Evolutionary conservation across 345 rosid genomes (phyloP).

Genomic region (Garcia nutans): DNA sequence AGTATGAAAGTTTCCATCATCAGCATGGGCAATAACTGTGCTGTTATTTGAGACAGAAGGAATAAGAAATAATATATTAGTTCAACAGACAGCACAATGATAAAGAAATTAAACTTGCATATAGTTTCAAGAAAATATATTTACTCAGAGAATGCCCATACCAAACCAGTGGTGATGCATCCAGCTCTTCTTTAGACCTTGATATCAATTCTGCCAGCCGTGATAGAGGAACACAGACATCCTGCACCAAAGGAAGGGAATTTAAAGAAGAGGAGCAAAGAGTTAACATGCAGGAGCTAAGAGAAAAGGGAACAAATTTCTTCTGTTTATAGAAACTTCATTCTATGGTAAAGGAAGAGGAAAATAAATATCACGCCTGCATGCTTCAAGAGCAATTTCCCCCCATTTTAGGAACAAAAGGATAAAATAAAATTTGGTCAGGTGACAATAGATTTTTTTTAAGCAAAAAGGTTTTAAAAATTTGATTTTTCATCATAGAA

Average conservation of each 20-base stretch:
- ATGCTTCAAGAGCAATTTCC: neutral
- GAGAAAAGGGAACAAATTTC: neutral
- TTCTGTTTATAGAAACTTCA: neutral
- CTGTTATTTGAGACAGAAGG: slow-evolving; percentile 37
- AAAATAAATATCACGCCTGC: neutral
- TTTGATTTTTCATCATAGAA: too few relatives aligned
- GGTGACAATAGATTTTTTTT: neutral
- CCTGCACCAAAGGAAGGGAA: slow-evolving; percentile 40
- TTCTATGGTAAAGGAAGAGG: neutral
- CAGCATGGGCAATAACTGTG: slow-evolving; percentile 87
- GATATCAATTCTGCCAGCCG: slow-evolving; percentile 76
- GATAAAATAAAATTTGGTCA: neutral
- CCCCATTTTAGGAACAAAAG: neutral
- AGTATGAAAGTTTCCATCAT: slow-evolving; percentile 91
- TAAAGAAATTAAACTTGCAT: neutral
- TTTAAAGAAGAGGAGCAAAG: too few relatives aligned
- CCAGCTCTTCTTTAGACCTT: slow-evolving; percentile 66
- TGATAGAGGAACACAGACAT: slow-evolving; percentile 89
- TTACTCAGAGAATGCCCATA: slow-evolving; percentile 18
- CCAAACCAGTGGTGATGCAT: slow-evolving; percentile 70
- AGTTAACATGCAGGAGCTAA: neutral
- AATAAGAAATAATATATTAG: neutral
- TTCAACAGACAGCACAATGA: neutral
- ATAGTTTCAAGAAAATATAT: neutral
- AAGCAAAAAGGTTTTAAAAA: too few relatives aligned